Percentiles rank a stretch among this genome's conserved stretches.
Conservation (phyloP, 2,329 filamentous ascomycete genomes). For the Xylogone sp. region DNA sequence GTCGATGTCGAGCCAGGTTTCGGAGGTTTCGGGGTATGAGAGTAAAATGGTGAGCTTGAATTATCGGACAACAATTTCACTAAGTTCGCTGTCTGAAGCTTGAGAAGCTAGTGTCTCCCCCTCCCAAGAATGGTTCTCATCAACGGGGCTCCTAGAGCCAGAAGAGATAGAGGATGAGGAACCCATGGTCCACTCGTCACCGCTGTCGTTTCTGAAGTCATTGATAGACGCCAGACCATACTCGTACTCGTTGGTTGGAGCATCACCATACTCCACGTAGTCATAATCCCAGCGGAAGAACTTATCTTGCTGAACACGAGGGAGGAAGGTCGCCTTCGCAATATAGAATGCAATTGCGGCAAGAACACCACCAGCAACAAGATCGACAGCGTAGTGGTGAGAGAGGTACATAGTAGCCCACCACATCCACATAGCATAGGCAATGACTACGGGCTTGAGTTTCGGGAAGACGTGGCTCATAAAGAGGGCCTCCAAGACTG, state of each 20-base stretch:
- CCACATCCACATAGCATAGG: constrained; percentile 91
- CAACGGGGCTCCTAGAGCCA: constrained; percentile 35
- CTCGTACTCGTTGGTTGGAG: constrained; percentile 49
- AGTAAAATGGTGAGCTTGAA: constrained; percentile 1
- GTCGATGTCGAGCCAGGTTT: constrained; percentile 12
- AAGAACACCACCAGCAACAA: constrained; percentile 79
- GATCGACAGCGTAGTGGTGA: constrained; percentile 93
- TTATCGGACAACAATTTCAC: constrained; percentile 24
- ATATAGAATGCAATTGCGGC: constrained; percentile 80
- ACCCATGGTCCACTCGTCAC: constrained; percentile 87
- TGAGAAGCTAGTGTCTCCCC: constrained; percentile 46
- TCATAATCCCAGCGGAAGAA: constrained; percentile 92
- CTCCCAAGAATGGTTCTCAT: constrained; percentile 56
- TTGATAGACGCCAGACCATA: constrained; percentile 38
- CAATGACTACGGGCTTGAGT: constrained; percentile 73
- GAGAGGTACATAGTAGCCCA: constrained; percentile 98
- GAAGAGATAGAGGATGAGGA: constrained; percentile 59
- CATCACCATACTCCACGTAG: constrained; percentile 80
- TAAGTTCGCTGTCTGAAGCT: constrained; percentile 28
- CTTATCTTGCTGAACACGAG: constrained; percentile 80
- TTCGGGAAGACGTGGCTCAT: constrained; percentile 90
- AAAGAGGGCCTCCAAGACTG: constrained; percentile 85
- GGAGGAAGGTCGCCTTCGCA: constrained; percentile 74
- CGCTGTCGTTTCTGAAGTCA: constrained; percentile 44
- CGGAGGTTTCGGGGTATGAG: constrained; percentile 4